Percentiles rank a stretch among this genome's conserved stretches.
phyloP scores from a whole-genome alignment of 176 grass and related monocot species.

The Eleusine coracana region DNA sequence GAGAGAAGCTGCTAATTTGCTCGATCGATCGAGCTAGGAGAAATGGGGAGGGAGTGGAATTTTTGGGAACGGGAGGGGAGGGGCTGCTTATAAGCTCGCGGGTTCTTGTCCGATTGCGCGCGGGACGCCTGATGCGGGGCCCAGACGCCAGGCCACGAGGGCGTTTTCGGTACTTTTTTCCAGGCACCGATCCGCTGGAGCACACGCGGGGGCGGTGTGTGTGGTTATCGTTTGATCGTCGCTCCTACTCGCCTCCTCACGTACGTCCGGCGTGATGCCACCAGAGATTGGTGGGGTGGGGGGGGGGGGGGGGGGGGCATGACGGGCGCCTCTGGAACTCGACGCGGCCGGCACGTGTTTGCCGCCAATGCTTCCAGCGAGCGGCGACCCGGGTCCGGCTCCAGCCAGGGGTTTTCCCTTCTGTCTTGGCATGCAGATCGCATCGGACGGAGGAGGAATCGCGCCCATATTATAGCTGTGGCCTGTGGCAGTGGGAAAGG shows the following conservation, averaged over 20 bases:
- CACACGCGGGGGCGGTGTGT: background rate
- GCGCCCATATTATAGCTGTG: background rate
- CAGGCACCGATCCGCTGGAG: background rate
- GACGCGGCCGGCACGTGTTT: conserved; percentile 34
- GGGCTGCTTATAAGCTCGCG: conserved; percentile 60
- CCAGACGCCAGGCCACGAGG: background rate
- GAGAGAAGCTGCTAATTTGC: background rate
- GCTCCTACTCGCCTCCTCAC: background rate
- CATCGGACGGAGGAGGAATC: background rate
- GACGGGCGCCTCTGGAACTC: conserved; percentile 33
- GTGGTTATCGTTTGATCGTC: conserved; percentile 30
- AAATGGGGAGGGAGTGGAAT: conserved; percentile 48
- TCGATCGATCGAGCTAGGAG: background rate
- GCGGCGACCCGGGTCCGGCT: background rate
- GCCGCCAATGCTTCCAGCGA: background rate
- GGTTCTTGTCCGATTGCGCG: conserved; percentile 46
- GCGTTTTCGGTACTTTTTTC: background rate
- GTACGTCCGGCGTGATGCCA: conserved; percentile 26
- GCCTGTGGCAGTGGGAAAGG: background rate
- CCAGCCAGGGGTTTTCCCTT: background rate
- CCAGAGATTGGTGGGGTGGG: background rate
- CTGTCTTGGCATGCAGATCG: background rate
- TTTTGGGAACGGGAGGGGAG: conserved; percentile 59
- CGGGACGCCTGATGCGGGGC: conserved; percentile 12
- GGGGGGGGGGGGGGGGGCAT: background rate